Base-by-base conservation (phyloP, 2,329 filamentous ascomycete genomes). In the Claviceps arundinis region DNA sequence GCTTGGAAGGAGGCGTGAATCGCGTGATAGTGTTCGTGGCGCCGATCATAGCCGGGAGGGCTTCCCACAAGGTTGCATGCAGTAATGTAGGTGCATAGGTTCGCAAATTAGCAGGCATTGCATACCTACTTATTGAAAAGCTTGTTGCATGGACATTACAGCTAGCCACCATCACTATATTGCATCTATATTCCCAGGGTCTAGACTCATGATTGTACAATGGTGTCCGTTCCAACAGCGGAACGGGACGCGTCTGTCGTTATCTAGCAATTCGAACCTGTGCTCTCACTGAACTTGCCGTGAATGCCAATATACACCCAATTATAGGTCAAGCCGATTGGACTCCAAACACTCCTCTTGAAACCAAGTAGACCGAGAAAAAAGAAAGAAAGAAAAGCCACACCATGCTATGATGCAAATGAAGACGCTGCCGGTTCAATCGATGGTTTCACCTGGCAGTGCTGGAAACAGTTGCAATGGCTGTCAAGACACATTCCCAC, bases 321-420 rank as follows among this genome's bases (percentile, higher is more conserved):
- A n/a, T 7, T 37, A 17, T 50, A 45, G 41, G 43, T 49, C 50
- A 24, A 34, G 30, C 52, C 44, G 19, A 5, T 26, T 13, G 22
- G 19, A 37, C 42, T 40, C 13, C 16, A 24, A 40, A 52, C 50
- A 44, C 24, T 43, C 24, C 43, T 16, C 11, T 11, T 8, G 4
- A 34, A 45, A 24, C 4, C 26, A 14, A 45, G 3, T 8, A 34
- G 30, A 34, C 30, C 30, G 30, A 5, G 4, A 47, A 37, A 14
- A 13, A 37, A 37, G 34, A 8, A 22, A n/a, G 5, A 5, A 37
- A 30, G 8, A 22, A 17, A 19, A 37, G 37, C 52, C 50, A 54
- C 53, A 43, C 53, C 53, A 38, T 50, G 50, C 50, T 52, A 30
- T 50, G 47, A 54, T 50, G 48, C 45, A 44, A 41, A 52, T 45